Conservation (phyloP, 768 basidiomycete species). For the Phanerodontia chrysosporium region DNA sequence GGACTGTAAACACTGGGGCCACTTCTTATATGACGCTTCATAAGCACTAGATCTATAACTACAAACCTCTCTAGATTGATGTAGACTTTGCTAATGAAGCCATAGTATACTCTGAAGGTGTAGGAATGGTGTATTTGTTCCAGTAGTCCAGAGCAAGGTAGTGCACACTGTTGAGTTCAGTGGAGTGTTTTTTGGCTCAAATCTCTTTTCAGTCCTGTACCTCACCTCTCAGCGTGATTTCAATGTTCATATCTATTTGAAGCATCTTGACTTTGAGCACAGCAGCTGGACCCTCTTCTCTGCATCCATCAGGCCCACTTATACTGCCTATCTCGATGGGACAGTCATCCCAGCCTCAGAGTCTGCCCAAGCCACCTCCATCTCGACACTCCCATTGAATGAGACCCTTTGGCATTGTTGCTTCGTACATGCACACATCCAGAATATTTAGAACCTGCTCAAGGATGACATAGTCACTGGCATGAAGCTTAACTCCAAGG, state of each 20-base stretch:
- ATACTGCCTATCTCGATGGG: slow-evolving; percentile 9
- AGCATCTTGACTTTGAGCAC: slow-evolving; percentile 14
- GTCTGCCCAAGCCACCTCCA: slow-evolving; percentile 1
- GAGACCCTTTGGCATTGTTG: slow-evolving; percentile 20
- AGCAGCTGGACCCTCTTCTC: slow-evolving; percentile 2
- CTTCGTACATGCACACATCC: slow-evolving; percentile 17
- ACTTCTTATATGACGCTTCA: slow-evolving; percentile 33
- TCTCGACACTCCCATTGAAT: too few relatives aligned
- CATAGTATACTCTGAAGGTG: too few relatives aligned
- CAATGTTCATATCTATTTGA: slow-evolving; percentile 6
- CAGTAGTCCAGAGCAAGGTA: too few relatives aligned
- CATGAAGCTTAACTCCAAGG: too few relatives aligned
- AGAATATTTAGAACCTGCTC: neutral
- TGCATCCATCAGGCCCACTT: neutral
- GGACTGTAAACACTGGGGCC: slow-evolving; percentile 31
- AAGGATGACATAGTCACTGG: too few relatives aligned
- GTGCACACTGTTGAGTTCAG: too few relatives aligned
- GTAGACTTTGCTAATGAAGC: too few relatives aligned
- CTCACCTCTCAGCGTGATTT: neutral
- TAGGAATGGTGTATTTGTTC: too few relatives aligned
- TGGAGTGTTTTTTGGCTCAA: too few relatives aligned
- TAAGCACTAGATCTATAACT: slow-evolving; percentile 22
- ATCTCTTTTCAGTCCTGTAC: neutral
- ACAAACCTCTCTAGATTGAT: slow-evolving; percentile 11
- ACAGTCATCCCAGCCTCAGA: slow-evolving; percentile 19